Percentiles rank a stretch among this genome's conserved stretches.
Evolutionary conservation across 495 filamentous ascomycete species (phyloP).

Genomic region (Annulohypoxylon stygium): DNA sequence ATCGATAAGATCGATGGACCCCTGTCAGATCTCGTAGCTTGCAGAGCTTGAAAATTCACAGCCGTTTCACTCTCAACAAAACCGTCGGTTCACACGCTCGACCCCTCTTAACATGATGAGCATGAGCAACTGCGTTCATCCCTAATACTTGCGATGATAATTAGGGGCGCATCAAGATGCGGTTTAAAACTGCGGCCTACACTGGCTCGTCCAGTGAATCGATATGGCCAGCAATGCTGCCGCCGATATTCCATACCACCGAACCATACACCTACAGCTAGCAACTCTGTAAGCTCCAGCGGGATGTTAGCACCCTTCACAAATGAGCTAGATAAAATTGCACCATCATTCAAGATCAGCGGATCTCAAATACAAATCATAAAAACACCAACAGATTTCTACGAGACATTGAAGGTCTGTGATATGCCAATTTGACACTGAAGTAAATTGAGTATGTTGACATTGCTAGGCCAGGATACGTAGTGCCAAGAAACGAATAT

Average conservation of each 20-base stretch:
- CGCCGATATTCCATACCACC: slow-evolving; percentile 61
- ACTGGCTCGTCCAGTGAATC: slow-evolving; percentile 29
- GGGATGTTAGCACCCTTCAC: slow-evolving; percentile 75
- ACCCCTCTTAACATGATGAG: neutral
- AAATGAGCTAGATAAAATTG: slow-evolving; percentile 86
- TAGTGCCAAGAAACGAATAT: slow-evolving; percentile 82
- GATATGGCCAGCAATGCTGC: slow-evolving; percentile 49
- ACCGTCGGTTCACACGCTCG: neutral
- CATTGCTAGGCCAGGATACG: slow-evolving; percentile 77
- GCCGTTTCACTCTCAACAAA: neutral
- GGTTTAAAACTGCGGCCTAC: slow-evolving; percentile 49
- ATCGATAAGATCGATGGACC: slow-evolving; percentile 24
- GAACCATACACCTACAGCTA: slow-evolving; percentile 41
- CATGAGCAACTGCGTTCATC: slow-evolving; percentile 10
- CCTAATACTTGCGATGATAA: slow-evolving; percentile 40
- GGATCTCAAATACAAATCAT: slow-evolving; percentile 86
- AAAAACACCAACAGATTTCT: slow-evolving; percentile 84
- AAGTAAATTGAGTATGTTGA: slow-evolving; percentile 34
- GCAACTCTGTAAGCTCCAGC: slow-evolving; percentile 45
- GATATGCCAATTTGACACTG: slow-evolving; percentile 1
- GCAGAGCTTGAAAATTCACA: slow-evolving; percentile 17
- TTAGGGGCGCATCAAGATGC: slow-evolving; percentile 43
- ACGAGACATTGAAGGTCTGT: slow-evolving; percentile 84
- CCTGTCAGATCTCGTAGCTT: neutral
- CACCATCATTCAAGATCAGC: slow-evolving; percentile 86